phyloP scores from a whole-genome alignment of 768 basidiomycete genomes.

The Mycena venus region DNA sequence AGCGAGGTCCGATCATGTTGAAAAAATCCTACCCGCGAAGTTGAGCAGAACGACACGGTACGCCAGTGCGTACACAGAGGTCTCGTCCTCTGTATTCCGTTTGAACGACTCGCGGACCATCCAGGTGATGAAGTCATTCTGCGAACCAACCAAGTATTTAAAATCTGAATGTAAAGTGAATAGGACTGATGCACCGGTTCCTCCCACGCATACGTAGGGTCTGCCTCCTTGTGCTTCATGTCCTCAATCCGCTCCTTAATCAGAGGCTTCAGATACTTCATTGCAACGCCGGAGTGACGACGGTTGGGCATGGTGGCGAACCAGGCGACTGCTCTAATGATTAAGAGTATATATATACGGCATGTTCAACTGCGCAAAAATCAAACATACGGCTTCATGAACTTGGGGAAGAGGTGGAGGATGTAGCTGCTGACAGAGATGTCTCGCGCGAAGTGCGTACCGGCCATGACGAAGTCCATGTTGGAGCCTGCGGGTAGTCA shows the following conservation, averaged over 20 bases:
- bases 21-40: constrained; percentile 21
- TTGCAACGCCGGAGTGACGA: constrained; percentile 21
- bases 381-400: constrained; percentile 4
- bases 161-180: neutral
- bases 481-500: constrained; percentile 4
- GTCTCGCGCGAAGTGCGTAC: constrained; percentile 23
- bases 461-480: constrained; percentile 32
- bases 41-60: constrained; percentile 33
- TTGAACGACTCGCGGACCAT: constrained; percentile 37
- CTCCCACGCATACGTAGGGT: constrained; percentile 28
- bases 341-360: neutral
- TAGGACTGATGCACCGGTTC: constrained; percentile 20
- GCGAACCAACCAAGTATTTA: neutral
- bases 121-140: constrained; percentile 36
- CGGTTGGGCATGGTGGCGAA: constrained; percentile 33
- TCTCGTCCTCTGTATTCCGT: constrained; percentile 20
- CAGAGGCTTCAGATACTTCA: constrained; percentile 27
- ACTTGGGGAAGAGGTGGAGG: constrained; percentile 33
- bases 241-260: constrained; percentile 24
- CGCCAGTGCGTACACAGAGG: constrained; percentile 23
- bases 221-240: constrained; percentile 24
- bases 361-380: neutral
- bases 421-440: constrained; percentile 32
- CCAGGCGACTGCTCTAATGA: constrained; percentile 26
- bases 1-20: neutral